Conservation (phyloP, 768 basidiomycete genomes). For the Naematelia encephala region DNA sequence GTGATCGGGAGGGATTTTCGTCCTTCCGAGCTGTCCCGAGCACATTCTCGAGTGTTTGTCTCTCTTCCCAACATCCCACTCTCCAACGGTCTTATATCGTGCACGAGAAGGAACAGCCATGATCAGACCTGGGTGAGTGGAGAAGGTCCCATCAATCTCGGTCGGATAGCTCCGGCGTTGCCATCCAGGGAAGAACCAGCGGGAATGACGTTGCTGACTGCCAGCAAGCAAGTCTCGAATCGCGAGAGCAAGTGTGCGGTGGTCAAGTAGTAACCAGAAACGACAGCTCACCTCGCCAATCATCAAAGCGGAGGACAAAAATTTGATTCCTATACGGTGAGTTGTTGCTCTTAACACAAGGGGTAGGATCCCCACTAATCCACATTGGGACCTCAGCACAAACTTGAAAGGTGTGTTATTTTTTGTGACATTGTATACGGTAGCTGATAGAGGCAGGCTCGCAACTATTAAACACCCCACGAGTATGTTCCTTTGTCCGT, state of each 20-base stretch:
- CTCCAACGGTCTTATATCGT: not conserved
- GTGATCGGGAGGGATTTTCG: not conserved
- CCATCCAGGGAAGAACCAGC: not conserved
- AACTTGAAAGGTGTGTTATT: slow-evolving; percentile 33
- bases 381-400: slow-evolving; percentile 14
- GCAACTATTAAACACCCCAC: slow-evolving; percentile 35
- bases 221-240: not conserved
- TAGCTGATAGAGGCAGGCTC: slow-evolving; percentile 20
- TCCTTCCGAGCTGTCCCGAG: not conserved
- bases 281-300: not conserved
- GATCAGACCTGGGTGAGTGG: not conserved
- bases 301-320: slow-evolving; percentile 26
- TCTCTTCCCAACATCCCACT: not conserved
- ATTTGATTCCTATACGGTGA: slow-evolving; percentile 35
- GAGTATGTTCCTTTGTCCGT: slow-evolving; percentile 16
- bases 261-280: not conserved
- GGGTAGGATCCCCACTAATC: no score
- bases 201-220: not conserved
- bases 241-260: not conserved
- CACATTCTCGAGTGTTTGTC: not conserved
- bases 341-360: not conserved
- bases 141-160: not conserved
- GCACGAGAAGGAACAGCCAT: not conserved
- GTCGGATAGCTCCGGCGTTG: not conserved
- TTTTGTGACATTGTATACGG: not conserved